Base-by-base conservation (phyloP, 31 red algal species). In the Porphyra umbilicalis region DNA sequence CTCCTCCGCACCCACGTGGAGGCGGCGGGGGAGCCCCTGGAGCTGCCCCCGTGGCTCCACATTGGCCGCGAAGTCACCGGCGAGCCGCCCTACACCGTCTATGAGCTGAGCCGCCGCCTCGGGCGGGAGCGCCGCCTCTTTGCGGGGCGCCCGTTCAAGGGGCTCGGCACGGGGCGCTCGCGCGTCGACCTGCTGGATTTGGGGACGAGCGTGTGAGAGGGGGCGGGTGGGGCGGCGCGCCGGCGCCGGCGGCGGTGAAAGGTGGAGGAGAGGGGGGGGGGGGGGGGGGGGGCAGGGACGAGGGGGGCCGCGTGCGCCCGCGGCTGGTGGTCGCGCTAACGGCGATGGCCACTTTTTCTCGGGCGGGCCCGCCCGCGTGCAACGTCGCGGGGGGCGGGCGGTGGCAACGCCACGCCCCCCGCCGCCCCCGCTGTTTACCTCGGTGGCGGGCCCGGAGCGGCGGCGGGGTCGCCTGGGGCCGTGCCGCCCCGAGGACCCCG, bases 11-110 rank as follows among this genome's bases (percentile, higher is more conserved):
- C 76, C 35, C 75, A 82, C 39, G 82, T 85, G 38, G 75, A 85
- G 38, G 84, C 82, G 75, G 84, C 38, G 35, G 79, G 75, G 33
- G 85, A 80, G 68, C 74, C 46, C 33, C 38, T 84, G 9, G 84
- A 86, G 20, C 34, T 92, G 35, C 89, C 89, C 15, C 77, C 79
- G 34, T 80, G 84, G 84, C 44, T 87, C 8, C 42, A 75, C 34
- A 79, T 92, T 30, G 79, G 57, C 68, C 16, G 74, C 18, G 89
- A 92, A 39, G 89, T 92, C 32, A 92, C 89, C 35, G 83, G 84
- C 37, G 89, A 92, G 35, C 34, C 79, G 33, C 79, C 83, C 35
- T 92, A 83, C 74, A 75, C 84, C 9, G 83, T 92, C 76, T 83
- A 83, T 10, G 81, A 68, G 33, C 79, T 92, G 39, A 87, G 84